Evolutionary conservation across 495 filamentous ascomycete species (phyloP).

Genomic region (Neurospora tetrasperma): DNA sequence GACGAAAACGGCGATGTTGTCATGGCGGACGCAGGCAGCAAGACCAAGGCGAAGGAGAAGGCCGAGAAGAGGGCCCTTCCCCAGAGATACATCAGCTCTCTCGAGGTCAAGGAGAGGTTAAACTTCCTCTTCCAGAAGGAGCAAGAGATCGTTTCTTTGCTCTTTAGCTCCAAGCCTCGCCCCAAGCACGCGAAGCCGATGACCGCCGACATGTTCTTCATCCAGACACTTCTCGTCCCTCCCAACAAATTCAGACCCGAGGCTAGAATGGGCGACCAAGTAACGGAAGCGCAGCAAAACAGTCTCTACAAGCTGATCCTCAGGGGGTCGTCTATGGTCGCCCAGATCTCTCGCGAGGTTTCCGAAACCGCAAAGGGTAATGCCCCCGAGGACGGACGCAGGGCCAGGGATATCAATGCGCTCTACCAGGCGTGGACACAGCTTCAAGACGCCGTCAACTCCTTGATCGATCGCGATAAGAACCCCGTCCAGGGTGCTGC

Average conservation of each 20-base stretch:
- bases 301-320: conserved; percentile 72
- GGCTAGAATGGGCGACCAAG: conserved; percentile 63
- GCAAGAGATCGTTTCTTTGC: conserved; percentile 61
- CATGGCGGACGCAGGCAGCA: conserved; percentile 33
- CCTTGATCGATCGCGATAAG: conserved; percentile 75
- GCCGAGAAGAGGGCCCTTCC: conserved; percentile 4
- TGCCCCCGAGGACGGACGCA: conserved; percentile 32
- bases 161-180: conserved; percentile 66
- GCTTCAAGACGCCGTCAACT: conserved; percentile 84
- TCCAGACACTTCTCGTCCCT: conserved; percentile 72
- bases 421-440: conserved; percentile 55
- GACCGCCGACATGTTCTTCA: conserved; percentile 84
- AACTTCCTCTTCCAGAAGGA: conserved; percentile 79
- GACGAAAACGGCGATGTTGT: conserved; percentile 44
- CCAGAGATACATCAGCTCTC: conserved; percentile 61
- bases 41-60: conserved; percentile 21
- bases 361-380: conserved; percentile 21
- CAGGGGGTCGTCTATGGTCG: conserved; percentile 55
- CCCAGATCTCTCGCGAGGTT: conserved; percentile 66
- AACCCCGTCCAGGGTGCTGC: conserved; percentile 69
- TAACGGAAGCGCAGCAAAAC: conserved; percentile 82
- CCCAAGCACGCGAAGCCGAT: conserved; percentile 40
- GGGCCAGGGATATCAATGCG: conserved; percentile 29
- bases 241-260: conserved; percentile 91
- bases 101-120: conserved; percentile 67